Percentiles rank a stretch among this genome's conserved stretches.
Conservation (phyloP, 345 rosid genomes). For the Microthlaspi erraticum region DNA sequence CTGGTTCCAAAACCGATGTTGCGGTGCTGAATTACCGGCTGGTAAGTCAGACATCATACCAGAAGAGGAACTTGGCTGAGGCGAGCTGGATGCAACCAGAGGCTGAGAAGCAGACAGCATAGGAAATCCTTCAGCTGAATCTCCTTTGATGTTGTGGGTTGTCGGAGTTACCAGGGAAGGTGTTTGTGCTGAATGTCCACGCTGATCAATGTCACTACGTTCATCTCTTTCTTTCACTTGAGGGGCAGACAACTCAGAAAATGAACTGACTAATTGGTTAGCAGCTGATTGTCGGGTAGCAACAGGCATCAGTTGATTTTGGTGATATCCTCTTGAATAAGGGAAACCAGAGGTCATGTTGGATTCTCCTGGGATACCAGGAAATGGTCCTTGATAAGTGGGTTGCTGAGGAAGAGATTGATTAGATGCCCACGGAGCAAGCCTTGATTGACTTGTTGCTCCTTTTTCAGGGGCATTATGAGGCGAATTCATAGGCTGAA, state of each 20-base stretch:
- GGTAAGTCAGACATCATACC: constrained; percentile 47
- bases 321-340: constrained; percentile 52
- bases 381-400: constrained; percentile 48
- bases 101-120: constrained; percentile 50
- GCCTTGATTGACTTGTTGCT: constrained; percentile 51
- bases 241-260: constrained; percentile 49
- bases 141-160: constrained; percentile 42
- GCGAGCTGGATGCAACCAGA: constrained; percentile 44
- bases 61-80: constrained; percentile 49
- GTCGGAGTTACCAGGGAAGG: constrained; percentile 39
- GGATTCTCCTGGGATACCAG: constrained; percentile 48
- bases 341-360: constrained; percentile 53
- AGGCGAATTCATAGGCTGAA: constrained; percentile 43
- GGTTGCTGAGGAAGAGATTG: constrained; percentile 51
- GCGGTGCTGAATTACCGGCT: constrained; percentile 52
- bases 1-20: constrained; percentile 49
- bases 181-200: constrained; percentile 53
- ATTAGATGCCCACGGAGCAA: constrained; percentile 52
- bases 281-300: constrained; percentile 45
- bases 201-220: constrained; percentile 53
- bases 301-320: constrained; percentile 50
- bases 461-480: constrained; percentile 49
- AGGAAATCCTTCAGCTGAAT: constrained; percentile 53
- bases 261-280: constrained; percentile 42
- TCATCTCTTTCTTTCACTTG: constrained; percentile 48